Evolutionary conservation across 176 grass and related monocot genomes (phyloP), one percentile per base, ranked within the genome.

Genomic region (Bonia amplexicaulis): DNA sequence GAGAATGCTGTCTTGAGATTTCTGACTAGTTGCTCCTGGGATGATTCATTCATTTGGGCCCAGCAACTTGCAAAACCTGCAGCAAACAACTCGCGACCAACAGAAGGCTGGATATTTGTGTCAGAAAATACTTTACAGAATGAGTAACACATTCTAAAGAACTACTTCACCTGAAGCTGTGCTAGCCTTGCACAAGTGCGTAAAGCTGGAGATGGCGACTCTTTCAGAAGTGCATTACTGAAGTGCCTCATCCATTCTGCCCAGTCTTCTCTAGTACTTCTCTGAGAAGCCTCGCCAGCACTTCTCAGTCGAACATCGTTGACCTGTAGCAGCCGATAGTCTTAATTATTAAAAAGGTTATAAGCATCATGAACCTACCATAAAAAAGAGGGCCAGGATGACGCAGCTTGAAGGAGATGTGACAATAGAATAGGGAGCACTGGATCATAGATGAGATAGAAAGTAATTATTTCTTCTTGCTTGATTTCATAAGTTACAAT

Each of bases 221-320:
- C 96, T 87, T 95, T 98, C 44, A 98, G 93, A 82, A 98, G 91
- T 77, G 94, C 96, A 37, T 94, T 98, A 83, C 93, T 98, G 84
- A 98, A 98, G 93, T 98, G 96, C 45, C 96, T 91, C 96, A 95
- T 98, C 93, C 96, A 98, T 89, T 98, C 96, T 67, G 93, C 93
- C 96, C 96, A 98, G 81, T 98, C 96, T 90, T 98, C 96, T 83
- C 87, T 98, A 14, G 96, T 98, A 85, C 96, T 98, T 78, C 96
- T 93, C 60, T 98, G 96, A 51, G 96, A 98, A 81, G 93, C 96
- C 73, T 98, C 96, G 5, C 96, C 96, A 10, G 96, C 96, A 81
- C 89, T 98, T 80, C 93, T 90, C 51, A 98, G 88, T 67, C 89
- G 90, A 72, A 92, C 81, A 90, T 98, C 96, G 37, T 98, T 92